Base-by-base conservation (phyloP, 805 yeast genomes). In the Ogataea allantospora region DNA sequence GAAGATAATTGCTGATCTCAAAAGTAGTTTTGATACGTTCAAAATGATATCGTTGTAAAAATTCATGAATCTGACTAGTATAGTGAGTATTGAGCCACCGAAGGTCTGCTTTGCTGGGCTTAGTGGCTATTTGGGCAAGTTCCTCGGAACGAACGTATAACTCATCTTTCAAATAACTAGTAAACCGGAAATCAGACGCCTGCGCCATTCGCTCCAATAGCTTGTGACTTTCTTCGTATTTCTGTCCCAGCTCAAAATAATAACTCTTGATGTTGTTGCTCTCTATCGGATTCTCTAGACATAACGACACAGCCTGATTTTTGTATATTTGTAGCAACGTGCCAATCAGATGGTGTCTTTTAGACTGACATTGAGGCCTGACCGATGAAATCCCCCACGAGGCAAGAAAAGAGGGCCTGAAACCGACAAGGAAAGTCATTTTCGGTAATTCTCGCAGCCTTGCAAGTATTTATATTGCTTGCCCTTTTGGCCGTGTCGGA, bases 21-120 rank as follows among this genome's bases (percentile, higher is more conserved):
- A 41, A 58, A 0, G 62, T 55, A 2, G 55, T 46, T 14, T 50
- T 42, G 12, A 58, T 51, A 27, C 63, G 39, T 13, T 46, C 42
- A 12, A 25, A 39, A 39, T 58, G 63, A 35, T 51, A 58, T 6
- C 42, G 35, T 6, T 41, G 39, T n/a, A 58, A 40, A 29, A 58
- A 58, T 3, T 14, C 5, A 31, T 58, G 55, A 9, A 57, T 47
- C 5, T 28, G 8, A 7, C 27, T 17, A 3, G 48, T 36, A 24
- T 58, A 58, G 36, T 51, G 31, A 5, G 33, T 15, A 23, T 49
- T 46, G 8, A 58, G 39, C 45, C 51, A 45, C 13, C 15, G 16
- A 6, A 53, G 30, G 33, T 58, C 58, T 2, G 31, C 14, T 13
- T 43, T 21, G 1, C 42, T 41, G 10, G 45, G 38, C 29, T 27